Base-by-base conservation (phyloP, 163 green algal genomes). In the Trebouxia gelatinosa region DNA sequence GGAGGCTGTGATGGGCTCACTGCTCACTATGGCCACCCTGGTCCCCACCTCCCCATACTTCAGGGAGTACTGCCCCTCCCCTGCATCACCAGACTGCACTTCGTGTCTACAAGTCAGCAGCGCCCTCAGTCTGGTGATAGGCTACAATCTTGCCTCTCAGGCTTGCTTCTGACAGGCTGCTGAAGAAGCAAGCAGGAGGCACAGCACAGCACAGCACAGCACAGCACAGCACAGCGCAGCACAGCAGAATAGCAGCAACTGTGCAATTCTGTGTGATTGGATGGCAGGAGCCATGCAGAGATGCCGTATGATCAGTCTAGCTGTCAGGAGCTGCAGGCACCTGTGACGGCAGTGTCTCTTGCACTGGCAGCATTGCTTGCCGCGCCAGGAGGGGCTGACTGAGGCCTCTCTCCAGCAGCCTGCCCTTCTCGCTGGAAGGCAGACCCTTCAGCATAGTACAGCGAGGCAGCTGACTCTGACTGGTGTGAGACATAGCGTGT, bases 371-470 rank as follows among this genome's bases (percentile, higher is more conserved):
- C 71, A 70, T 79, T 81, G 17, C 40, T 62, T 35, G 74, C 64
- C 48, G 66, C 31, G 38, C 50, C 64, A 37, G 40, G 28, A 62
- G 68, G 61, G 40, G 43, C 68, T 34, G 46, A 59, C 39, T 62
- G 32, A 43, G 68, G 40, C 40, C 40, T 40, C 31, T 39, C 68
- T 28, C 19, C 40, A 23, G n/a, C 21, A n/a, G 26, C 68, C 17
- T 64, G 54, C 4, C 38, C 40, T 17, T 54, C 58, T 17, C 72
- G 70, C 68, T 82, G 78, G 70, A 79, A 79, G 11, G 65, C 65
- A 9, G 78, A 38, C 37, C 78, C 93, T 81, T 97, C 93, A 35
- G 95, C 94, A 72, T 96, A 98, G 89, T 99, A 99, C 40, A 99
- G 88, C 4, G 92, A 95, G 0, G 95, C 93, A 2, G 92, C 83